Evolutionary conservation across 768 basidiomycete genomes (phyloP), one percentile per base, ranked within the genome.

Genomic region (Phylloporus arenicola): DNA sequence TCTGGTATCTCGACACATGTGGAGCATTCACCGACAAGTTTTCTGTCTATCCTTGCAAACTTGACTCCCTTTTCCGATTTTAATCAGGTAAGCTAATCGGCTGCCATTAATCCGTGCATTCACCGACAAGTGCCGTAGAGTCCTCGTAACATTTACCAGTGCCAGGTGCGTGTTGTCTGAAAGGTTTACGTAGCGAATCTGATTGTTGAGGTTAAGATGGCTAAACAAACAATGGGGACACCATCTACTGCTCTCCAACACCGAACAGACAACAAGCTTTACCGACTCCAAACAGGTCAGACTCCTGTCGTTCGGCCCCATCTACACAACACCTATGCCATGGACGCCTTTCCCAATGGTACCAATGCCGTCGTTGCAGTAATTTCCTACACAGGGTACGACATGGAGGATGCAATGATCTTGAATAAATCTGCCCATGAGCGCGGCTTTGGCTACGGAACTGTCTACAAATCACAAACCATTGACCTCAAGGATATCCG

Each of bases 381-480:
- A 63, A 98, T 99, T 60, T 99, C 96, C 1, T 99, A 99, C 65
- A 99, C 96, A 4, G 96, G 96, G 4, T 99, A 99, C 70, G 96
- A 99, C 68, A 99, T 99, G 96, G 96, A 99, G 72, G 96, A 99
- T 61, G 96, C 96, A 57, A 99, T 99, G 96, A 99, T 99, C 58
- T 73, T 99, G 45, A 99, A 99, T 70, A 99, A 99, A 71, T 98
- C 94, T 1, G 87, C 92, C 3, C 93, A 99, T 64, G 96, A 99
- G 71, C 86, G 96, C 29, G 96, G 96, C 0, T 99, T 99, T 65
- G 93, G 79, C 1, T 95, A 98, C 64, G 96, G 96, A 24, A 91
- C 93, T 1, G 82, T 99, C 29, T 98, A 97, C 77, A 98, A 98
- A 68, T 85, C 91, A 4, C 84, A 93, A 63, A 87, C 88, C 35